Base-by-base conservation (phyloP, 441 rosid genomes). In the Corymbia citriodora region DNA sequence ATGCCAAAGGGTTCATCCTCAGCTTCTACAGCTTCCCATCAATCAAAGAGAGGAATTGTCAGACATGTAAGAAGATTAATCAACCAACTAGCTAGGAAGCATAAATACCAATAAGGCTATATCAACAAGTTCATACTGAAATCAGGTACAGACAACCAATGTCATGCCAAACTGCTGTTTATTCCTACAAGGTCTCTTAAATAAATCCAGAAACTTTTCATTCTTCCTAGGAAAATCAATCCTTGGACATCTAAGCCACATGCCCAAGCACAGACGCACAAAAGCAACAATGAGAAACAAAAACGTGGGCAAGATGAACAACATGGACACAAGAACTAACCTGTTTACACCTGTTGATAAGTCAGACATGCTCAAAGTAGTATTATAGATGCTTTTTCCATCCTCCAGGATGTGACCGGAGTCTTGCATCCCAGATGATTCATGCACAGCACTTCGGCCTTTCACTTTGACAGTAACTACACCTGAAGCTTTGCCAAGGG, bases 381-480 rank as follows among this genome's bases (percentile, higher is more conserved):
- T 98, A 93, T 96, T 97, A 89, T 97, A 98, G 95, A 98, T 95
- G 90, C 97, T 95, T 91, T 94, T 95, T 68, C 97, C 96, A 92
- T 95, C 99, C 93, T 97, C 99, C 90, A 97, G 99, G 87, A 98
- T 96, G 95, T 98, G 99, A 90, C 99, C 94, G 53, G 97, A 93
- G 92, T 98, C 99, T 92, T 97, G 99, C 92, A 98, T 92, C 72
- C 96, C 98, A 90, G 99, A 98, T 49, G 97, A 95, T 95, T 96
- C 99, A 93, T 97, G 99, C 91, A 97, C 99, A 92, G 99, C 96
- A 91, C 99, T 97, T 91, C 91, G 95, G 81, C 99, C 99, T 94
- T 98, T 98, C 88, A 97, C 99, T 95, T 96, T 97, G 90, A 98
- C 97, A 89, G 99, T 97, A 74, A 96, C 96, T 92, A 96, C 90